phyloP scores from a whole-genome alignment of 139 green algal species.

The Picochlorum sp. region DNA sequence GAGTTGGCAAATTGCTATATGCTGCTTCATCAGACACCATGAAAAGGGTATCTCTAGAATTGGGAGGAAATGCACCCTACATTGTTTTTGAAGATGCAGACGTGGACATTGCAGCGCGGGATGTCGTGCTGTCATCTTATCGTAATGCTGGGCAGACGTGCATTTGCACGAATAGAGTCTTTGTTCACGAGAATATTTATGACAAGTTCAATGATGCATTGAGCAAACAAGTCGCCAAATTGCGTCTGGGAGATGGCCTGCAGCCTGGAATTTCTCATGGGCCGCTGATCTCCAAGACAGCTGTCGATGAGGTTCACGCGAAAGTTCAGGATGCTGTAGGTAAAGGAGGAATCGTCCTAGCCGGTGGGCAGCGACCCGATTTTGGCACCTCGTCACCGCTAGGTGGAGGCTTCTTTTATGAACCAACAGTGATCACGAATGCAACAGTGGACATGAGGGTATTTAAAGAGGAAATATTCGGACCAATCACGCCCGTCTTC shows the following conservation, averaged over 20 bases:
- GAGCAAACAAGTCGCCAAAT: slow-evolving; percentile 34
- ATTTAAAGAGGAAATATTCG: slow-evolving; percentile 91
- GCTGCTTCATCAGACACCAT: slow-evolving; percentile 56
- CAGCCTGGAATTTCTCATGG: slow-evolving; percentile 57
- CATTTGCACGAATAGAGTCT: slow-evolving; percentile 87
- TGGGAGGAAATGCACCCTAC: slow-evolving; percentile 95
- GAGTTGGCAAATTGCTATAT: slow-evolving; percentile 78
- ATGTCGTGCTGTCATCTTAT: slow-evolving; percentile 63
- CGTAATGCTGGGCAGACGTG: slow-evolving; percentile 95
- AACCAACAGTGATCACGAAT: slow-evolving; percentile 71
- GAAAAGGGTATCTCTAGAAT: slow-evolving; percentile 85
- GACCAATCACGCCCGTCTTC: slow-evolving; percentile 78
- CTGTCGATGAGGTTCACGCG: slow-evolving; percentile 41
- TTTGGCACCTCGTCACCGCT: slow-evolving; percentile 25
- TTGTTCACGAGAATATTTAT: slow-evolving; percentile 50
- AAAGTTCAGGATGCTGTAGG: slow-evolving; percentile 80
- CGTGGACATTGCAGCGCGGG: slow-evolving; percentile 45
- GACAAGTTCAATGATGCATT: slow-evolving; percentile 43
- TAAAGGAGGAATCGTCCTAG: slow-evolving; percentile 61
- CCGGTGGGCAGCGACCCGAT: slow-evolving; percentile 48
- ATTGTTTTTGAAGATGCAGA: slow-evolving; percentile 94
- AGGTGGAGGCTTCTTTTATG: slow-evolving; percentile 65
- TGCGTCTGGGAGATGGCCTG: slow-evolving; percentile 68
- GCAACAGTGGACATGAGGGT: slow-evolving; percentile 41
- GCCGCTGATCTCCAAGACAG: slow-evolving; percentile 71